A percentile compares a stretch with the other conserved stretches of the same genome.
phyloP scores from a whole-genome alignment of 2,329 filamentous ascomycete genomes.

The Apiospora aurea region DNA sequence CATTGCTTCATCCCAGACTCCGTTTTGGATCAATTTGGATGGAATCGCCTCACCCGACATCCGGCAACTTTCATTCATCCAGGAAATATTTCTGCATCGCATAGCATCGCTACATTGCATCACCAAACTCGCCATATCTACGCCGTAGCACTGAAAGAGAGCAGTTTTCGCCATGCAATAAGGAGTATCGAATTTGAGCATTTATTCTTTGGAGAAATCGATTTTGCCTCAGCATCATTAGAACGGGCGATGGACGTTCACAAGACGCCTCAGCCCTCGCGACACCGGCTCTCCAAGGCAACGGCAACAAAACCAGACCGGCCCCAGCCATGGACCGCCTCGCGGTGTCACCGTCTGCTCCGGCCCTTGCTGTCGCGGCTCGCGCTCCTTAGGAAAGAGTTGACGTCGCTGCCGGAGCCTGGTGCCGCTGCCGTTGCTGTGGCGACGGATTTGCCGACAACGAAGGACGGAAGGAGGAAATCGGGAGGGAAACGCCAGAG shows the following conservation, averaged over 20 bases:
- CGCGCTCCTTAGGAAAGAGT: constrained; percentile 47
- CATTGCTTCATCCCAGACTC: background rate
- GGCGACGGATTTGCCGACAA: background rate
- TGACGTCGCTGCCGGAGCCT: constrained; percentile 30
- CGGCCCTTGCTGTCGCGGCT: constrained; percentile 52
- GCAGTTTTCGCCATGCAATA: background rate
- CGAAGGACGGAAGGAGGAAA: constrained; percentile 11
- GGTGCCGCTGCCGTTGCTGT: constrained; percentile 16
- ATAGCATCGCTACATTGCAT: background rate
- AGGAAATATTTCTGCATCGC: background rate
- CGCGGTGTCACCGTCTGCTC: constrained; percentile 51
- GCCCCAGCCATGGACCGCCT: constrained; percentile 47
- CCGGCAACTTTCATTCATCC: background rate
- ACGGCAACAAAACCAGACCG: constrained; percentile 30
- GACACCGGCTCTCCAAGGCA: constrained; percentile 30
- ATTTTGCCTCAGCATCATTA: constrained; percentile 1
- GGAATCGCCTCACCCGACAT: background rate
- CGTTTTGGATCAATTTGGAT: background rate
- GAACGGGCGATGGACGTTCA: constrained; percentile 25
- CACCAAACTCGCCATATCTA: background rate
- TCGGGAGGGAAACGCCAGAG: constrained; percentile 27
- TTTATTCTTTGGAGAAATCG: background rate
- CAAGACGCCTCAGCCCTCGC: constrained; percentile 33
- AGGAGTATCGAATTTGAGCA: background rate
- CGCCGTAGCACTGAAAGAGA: background rate